Evolutionary conservation across 805 yeast species (phyloP).

Genomic region (Saturnispora hagleri): DNA sequence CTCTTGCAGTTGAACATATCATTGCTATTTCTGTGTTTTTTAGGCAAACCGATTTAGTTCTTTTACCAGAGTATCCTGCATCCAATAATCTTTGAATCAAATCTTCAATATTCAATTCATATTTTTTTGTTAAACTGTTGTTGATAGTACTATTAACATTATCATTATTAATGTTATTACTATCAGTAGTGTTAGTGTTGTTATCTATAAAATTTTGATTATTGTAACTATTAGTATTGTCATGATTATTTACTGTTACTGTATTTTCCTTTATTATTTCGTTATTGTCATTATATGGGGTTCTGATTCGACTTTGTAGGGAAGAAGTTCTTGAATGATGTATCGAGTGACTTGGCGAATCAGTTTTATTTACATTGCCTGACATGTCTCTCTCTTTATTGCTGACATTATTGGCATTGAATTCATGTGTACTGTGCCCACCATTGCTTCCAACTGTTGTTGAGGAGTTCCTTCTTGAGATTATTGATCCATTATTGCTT

Average conservation of each 20-base stretch:
- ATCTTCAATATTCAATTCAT: slow-evolving; percentile 57
- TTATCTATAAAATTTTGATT: not conserved
- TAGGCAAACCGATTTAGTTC: slow-evolving; percentile 81
- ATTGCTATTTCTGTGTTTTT: slow-evolving; percentile 83
- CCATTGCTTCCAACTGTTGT: not conserved
- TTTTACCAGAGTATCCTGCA: slow-evolving; percentile 92
- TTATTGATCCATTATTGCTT: not conserved
- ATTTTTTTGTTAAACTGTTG: slow-evolving; percentile 5
- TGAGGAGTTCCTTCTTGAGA: slow-evolving; percentile 17
- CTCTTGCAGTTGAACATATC: slow-evolving; percentile 82
- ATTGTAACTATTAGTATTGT: not conserved
- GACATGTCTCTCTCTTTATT: slow-evolving; percentile 6
- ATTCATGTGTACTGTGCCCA: not conserved
- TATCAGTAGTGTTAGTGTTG: not conserved
- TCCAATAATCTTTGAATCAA: slow-evolving; percentile 84
- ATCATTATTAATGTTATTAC: not conserved
- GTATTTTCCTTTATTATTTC: not conserved
- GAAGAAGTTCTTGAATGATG: slow-evolving; percentile 8
- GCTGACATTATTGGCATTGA: slow-evolving; percentile 10
- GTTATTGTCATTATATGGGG: slow-evolving; percentile 7
- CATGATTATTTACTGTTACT: not conserved
- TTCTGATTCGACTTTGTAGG: slow-evolving; percentile 7
- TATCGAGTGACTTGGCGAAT: slow-evolving; percentile 5
- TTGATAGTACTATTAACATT: not conserved
- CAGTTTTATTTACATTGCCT: slow-evolving; percentile 3